phyloP scores from a whole-genome alignment of 148 eudicot species.

The Amaranthus hypochondriacus region DNA sequence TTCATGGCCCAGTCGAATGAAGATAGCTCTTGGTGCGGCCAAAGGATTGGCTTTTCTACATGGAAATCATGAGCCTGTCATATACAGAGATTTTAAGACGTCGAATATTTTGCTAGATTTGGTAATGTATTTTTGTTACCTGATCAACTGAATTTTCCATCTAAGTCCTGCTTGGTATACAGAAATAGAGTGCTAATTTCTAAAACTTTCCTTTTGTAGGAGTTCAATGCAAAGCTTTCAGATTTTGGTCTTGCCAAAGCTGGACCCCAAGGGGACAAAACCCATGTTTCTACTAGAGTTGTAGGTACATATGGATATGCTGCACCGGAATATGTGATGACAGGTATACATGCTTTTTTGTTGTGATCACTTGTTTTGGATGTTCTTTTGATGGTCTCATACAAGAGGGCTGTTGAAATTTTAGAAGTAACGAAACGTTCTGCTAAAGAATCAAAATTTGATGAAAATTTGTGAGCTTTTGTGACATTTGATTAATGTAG shows the following conservation, averaged over 20 bases:
- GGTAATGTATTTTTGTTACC: conserved; percentile 32
- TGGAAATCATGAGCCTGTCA: conserved; percentile 71
- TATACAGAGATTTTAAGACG: conserved; percentile 91
- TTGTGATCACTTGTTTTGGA: neutral
- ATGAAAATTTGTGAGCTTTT: too few species aligned
- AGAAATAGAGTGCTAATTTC: neutral
- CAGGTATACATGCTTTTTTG: conserved; percentile 43
- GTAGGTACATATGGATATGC: conserved; percentile 99
- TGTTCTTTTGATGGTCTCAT: neutral
- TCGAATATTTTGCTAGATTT: conserved; percentile 89
- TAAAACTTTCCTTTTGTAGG: conserved; percentile 37
- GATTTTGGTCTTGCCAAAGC: conserved; percentile 98
- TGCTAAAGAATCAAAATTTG: too few species aligned
- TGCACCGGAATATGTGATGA: conserved; percentile 98
- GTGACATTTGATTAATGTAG: too few species aligned
- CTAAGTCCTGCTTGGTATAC: neutral
- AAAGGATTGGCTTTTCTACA: conserved; percentile 93
- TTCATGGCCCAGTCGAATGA: conserved; percentile 84
- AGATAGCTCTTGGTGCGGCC: conserved; percentile 93
- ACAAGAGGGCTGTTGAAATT: too few species aligned
- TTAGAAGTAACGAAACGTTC: too few species aligned
- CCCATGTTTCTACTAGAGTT: conserved; percentile 93
- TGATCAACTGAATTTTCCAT: neutral
- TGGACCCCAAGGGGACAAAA: conserved; percentile 95
- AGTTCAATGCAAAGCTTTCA: conserved; percentile 91